Evolutionary conservation across 805 yeast genomes (phyloP).

Genomic region (Kuraishia cidri): DNA sequence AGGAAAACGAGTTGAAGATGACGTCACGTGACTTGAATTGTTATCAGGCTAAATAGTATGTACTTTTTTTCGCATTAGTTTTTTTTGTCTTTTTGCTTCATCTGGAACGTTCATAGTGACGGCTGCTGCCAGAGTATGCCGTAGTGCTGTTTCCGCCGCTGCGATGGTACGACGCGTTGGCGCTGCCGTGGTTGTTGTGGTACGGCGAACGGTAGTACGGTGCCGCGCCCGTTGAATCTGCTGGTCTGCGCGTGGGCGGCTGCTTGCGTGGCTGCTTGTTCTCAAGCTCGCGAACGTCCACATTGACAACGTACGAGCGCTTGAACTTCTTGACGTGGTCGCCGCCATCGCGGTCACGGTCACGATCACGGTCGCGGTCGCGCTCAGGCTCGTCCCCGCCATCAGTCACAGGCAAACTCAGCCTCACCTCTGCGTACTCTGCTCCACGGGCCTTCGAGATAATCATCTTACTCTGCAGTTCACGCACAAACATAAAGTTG

Average conservation of each 20-base stretch:
- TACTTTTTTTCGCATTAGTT: too few relatives aligned
- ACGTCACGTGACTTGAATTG: too few relatives aligned
- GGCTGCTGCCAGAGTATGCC: too few relatives aligned
- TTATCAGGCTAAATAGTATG: too few relatives aligned
- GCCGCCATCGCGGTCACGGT: slow-evolving; percentile 8
- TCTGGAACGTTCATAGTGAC: too few relatives aligned
- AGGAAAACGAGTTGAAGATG: too few relatives aligned
- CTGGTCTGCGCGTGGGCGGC: too few relatives aligned
- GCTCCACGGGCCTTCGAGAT: slow-evolving; percentile 24
- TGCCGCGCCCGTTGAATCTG: neutral
- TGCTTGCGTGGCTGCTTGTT: slow-evolving; percentile 16
- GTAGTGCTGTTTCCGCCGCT: neutral
- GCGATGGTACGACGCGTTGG: neutral
- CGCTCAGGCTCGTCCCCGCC: slow-evolving; percentile 12
- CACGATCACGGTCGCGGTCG: too few relatives aligned
- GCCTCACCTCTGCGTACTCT: slow-evolving; percentile 30
- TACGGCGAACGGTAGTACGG: neutral
- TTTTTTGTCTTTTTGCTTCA: too few relatives aligned
- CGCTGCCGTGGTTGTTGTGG: neutral
- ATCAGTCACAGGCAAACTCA: slow-evolving; percentile 26
- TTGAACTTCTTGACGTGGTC: slow-evolving; percentile 15
- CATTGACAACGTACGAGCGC: slow-evolving; percentile 29
- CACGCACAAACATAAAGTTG: slow-evolving; percentile 42
- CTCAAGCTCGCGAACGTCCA: slow-evolving; percentile 31
- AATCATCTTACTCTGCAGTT: slow-evolving; percentile 35